A percentile compares a stretch with the other conserved stretches of the same genome.
These are phyloP conservation scores for Yarrowia sp. DNA, from an alignment of 805 yeast genomes.

Conservation along the genomic window DNA sequence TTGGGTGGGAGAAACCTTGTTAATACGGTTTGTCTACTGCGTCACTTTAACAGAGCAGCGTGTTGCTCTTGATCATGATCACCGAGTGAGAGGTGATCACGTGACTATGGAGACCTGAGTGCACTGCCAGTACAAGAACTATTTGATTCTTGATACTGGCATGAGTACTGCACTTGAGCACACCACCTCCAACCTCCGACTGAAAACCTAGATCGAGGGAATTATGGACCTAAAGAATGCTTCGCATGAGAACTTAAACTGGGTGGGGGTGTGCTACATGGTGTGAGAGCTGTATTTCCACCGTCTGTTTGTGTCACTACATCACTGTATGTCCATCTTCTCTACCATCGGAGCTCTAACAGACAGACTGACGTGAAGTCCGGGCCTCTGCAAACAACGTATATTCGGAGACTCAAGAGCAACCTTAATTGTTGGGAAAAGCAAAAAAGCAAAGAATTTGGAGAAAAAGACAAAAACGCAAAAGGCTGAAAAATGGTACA, in stretches of 20 bases:
- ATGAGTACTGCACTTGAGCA: no score
- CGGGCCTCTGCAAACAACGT: slow-evolving; percentile 7
- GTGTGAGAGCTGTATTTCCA: no score
- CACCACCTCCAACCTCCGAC: slow-evolving; percentile 22
- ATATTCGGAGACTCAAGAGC: slow-evolving; percentile 7
- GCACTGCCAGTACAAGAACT: no score
- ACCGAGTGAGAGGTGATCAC: neutral
- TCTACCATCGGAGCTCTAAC: neutral
- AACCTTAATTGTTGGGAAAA: neutral
- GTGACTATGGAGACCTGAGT: no score
- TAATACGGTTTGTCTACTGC: no score
- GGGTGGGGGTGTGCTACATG: no score
- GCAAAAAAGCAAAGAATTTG: neutral
- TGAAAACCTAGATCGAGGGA: slow-evolving; percentile 10
- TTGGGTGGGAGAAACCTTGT: neutral
- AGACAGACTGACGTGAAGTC: neutral
- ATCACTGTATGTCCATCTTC: no score
- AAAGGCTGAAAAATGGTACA: neutral
- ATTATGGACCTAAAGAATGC: no score
- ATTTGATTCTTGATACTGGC: no score
- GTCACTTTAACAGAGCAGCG: slow-evolving; percentile 1
- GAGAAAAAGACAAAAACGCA: neutral
- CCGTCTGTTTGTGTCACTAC: no score
- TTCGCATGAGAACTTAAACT: no score
- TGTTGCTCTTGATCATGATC: neutral